phyloP scores from a whole-genome alignment of 2,329 filamentous ascomycete species.

The Neofusicoccum ribis region DNA sequence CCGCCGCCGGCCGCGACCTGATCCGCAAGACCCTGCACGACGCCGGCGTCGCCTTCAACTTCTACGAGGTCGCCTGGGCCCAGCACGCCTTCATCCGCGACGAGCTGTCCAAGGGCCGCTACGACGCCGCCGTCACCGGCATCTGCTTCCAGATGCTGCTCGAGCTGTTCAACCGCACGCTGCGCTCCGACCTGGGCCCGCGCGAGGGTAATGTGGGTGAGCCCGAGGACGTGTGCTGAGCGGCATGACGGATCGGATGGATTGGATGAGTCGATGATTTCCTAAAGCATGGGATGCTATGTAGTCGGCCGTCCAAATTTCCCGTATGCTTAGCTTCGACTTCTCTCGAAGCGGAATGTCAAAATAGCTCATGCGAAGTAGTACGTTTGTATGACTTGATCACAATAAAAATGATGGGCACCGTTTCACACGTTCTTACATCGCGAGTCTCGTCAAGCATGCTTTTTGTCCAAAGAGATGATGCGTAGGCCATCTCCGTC shows the following conservation, averaged over 20 bases:
- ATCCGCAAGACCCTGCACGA: constrained; percentile 81
- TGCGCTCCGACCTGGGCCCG: constrained; percentile 77
- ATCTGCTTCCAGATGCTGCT: constrained; percentile 89
- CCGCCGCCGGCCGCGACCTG: constrained; percentile 76
- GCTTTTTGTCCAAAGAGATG: neutral
- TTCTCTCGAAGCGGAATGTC: too few species aligned
- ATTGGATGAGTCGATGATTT: neutral
- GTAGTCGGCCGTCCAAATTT: too few species aligned
- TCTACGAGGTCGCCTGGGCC: constrained; percentile 89
- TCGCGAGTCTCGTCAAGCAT: neutral
- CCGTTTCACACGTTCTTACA: too few species aligned
- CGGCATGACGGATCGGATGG: too few species aligned
- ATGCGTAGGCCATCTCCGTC: constrained; percentile 1
- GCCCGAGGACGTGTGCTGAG: constrained; percentile 72
- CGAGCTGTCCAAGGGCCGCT: constrained; percentile 89
- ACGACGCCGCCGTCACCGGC: constrained; percentile 83
- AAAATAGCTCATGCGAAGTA: too few species aligned
- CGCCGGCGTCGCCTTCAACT: constrained; percentile 71
- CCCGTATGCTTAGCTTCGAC: too few species aligned
- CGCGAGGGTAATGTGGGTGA: constrained; percentile 61
- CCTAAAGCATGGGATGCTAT: too few species aligned
- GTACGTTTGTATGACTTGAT: neutral
- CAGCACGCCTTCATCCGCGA: constrained; percentile 95
- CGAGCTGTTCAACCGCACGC: constrained; percentile 75
- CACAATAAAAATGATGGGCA: too few species aligned